These are phyloP conservation scores for Saxophila tyrrhenica DNA, from an alignment of 495 filamentous ascomycete species.

Conservation along the genomic window DNA sequence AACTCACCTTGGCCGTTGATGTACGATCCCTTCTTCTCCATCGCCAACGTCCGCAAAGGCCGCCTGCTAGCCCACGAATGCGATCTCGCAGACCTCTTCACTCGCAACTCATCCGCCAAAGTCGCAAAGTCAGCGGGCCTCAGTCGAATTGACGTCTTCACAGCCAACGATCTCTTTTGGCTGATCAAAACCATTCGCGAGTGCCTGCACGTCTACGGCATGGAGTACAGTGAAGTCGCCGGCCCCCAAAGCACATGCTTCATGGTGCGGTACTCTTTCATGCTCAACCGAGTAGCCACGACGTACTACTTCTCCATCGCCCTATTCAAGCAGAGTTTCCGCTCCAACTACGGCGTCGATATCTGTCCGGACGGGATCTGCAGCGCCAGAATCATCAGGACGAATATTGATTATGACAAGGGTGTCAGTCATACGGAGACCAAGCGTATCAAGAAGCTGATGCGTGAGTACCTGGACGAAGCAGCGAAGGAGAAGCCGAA, in stretches of 20 bases:
- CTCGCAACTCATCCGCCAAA: neutral
- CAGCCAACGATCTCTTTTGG: neutral
- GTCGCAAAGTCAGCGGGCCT: neutral
- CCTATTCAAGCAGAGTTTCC: slow-evolving; percentile 2
- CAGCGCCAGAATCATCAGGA: neutral
- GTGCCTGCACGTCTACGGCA: neutral
- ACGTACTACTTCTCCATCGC: slow-evolving; percentile 7
- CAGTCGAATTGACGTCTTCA: neutral
- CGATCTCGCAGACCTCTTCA: neutral
- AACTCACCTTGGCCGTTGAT: slow-evolving; percentile 1
- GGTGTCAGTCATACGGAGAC: neutral
- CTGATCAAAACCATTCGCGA: neutral
- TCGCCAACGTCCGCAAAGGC: neutral
- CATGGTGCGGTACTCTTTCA: slow-evolving; percentile 2
- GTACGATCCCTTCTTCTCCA: slow-evolving; percentile 2
- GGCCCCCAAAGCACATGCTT: neutral
- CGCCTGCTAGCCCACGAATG: neutral
- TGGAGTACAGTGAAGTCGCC: slow-evolving; percentile 1
- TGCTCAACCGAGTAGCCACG: neutral
- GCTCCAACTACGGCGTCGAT: neutral
- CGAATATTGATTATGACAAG: neutral
- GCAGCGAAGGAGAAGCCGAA: neutral
- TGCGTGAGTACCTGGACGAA: neutral
- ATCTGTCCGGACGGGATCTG: slow-evolving; percentile 4
- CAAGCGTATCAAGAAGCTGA: slow-evolving; percentile 6